These are phyloP conservation scores for Fusarium nurragi DNA, from an alignment of 2,329 filamentous ascomycete species.

Conservation along the genomic window DNA sequence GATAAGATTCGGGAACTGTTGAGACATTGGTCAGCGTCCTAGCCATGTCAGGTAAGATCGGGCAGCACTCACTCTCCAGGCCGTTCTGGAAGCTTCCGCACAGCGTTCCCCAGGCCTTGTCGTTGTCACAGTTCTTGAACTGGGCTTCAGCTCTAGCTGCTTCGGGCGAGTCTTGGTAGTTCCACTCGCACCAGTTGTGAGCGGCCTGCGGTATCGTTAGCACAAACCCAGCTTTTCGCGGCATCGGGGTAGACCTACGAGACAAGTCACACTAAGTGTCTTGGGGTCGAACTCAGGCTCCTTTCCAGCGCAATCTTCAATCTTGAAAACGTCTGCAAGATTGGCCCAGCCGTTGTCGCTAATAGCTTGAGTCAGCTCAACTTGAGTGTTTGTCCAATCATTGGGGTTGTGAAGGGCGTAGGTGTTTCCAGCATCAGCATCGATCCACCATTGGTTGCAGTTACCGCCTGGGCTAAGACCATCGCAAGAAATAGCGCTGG, in stretches of 20 bases:
- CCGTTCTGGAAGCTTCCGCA: conserved; percentile 7
- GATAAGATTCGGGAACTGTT: conserved; percentile 15
- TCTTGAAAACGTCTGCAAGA: conserved; percentile 7
- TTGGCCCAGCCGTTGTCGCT: conserved; percentile 11
- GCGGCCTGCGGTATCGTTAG: neutral
- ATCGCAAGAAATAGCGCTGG: neutral
- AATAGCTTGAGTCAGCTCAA: conserved; percentile 9
- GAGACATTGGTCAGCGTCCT: rapidly evolving
- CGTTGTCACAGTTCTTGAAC: conserved; percentile 24
- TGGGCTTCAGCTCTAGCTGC: neutral
- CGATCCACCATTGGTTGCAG: conserved; percentile 25
- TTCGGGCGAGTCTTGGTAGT: neutral
- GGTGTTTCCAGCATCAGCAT: neutral
- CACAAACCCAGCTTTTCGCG: rapidly evolving
- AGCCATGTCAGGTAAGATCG: rapidly evolving
- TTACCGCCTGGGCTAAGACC: neutral
- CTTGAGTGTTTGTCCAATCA: conserved; percentile 12
- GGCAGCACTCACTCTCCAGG: neutral
- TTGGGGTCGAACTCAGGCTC: conserved; percentile 1
- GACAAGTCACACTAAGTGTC: conserved; percentile 7
- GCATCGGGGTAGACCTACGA: neutral
- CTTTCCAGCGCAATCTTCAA: conserved; percentile 23
- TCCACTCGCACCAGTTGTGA: conserved; percentile 22
- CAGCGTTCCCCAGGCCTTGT: neutral
- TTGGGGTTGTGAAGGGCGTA: conserved; percentile 20